phyloP scores from a whole-genome alignment of 495 filamentous ascomycete genomes.

The Elaphomyces granulatus region DNA sequence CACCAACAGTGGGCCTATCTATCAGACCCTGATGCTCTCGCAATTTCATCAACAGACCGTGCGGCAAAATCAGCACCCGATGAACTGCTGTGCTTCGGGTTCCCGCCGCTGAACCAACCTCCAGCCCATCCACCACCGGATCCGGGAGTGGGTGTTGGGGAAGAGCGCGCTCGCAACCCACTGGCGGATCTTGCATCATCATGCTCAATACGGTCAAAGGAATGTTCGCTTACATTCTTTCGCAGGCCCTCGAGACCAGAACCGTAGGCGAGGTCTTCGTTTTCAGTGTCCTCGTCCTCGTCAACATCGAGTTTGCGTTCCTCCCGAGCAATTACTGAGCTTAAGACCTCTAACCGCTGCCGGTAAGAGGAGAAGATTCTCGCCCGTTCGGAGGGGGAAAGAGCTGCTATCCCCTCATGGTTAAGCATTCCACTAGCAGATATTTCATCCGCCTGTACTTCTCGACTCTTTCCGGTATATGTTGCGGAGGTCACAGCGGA shows the following conservation, averaged over 20 bases:
- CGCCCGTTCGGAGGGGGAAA: conserved; percentile 45
- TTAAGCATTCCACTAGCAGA: conserved; percentile 48
- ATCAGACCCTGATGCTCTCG: conserved; percentile 3
- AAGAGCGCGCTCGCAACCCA: conserved; percentile 10
- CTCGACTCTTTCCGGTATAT: conserved; percentile 28
- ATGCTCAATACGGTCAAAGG: conserved; percentile 73
- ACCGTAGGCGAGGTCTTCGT: conserved; percentile 32
- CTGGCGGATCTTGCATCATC: conserved; percentile 35
- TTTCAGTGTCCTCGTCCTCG: conserved; percentile 25
- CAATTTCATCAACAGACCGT: conserved; percentile 17
- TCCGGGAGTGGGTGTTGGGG: conserved; percentile 2
- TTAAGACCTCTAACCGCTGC: conserved; percentile 52
- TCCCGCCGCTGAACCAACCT: conserved; percentile 23
- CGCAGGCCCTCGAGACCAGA: conserved; percentile 32
- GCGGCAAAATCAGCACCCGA: conserved; percentile 21
- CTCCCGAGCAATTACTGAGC: conserved; percentile 62
- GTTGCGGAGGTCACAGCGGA: conserved; percentile 45
- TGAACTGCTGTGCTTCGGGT: conserved; percentile 6
- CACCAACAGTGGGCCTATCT: no score
- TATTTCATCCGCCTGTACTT: conserved; percentile 37
- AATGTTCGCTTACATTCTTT: conserved; percentile 60
- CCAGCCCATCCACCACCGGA: conserved; percentile 22
- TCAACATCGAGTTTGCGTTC: conserved; percentile 33
- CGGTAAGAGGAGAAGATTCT: conserved; percentile 58
- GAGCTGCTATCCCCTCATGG: conserved; percentile 45